phyloP scores from a whole-genome alignment of 2,329 filamentous ascomycete genomes.

The Lomentospora prolificans region DNA sequence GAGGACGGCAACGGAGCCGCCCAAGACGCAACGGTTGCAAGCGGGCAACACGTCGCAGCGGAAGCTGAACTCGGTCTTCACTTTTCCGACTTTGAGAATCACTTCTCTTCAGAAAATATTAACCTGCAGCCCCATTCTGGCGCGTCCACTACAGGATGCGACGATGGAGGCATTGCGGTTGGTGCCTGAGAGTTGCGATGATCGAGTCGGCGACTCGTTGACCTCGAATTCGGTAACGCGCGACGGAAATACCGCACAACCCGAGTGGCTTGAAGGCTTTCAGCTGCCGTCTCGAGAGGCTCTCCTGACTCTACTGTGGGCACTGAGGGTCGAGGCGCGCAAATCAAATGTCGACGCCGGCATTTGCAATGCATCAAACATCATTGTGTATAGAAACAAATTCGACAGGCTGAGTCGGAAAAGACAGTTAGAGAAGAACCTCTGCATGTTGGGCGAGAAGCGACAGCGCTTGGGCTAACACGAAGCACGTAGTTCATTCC shows the following conservation, averaged over 20 bases:
- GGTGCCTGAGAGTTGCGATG: slow-evolving; percentile 48
- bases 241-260: slow-evolving; percentile 25
- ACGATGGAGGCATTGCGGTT: slow-evolving; percentile 65
- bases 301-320: slow-evolving; percentile 38
- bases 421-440: not conserved
- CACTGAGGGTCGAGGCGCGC: slow-evolving; percentile 30
- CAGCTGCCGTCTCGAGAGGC: slow-evolving; percentile 33
- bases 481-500: not conserved
- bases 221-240: slow-evolving; percentile 25
- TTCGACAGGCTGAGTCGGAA: not conserved
- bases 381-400: not conserved
- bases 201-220: slow-evolving; percentile 30
- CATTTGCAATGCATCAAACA: not conserved
- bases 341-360: not conserved
- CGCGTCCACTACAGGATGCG: slow-evolving; percentile 65
- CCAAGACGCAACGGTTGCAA: slow-evolving; percentile 38
- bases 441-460: not conserved
- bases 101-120: slow-evolving; percentile 54
- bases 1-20: slow-evolving; percentile 36
- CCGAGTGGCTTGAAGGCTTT: slow-evolving; percentile 26
- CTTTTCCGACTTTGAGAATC: slow-evolving; percentile 49
- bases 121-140: slow-evolving; percentile 64
- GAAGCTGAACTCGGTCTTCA: slow-evolving; percentile 41
- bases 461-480: slow-evolving; percentile 1
- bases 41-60: slow-evolving; percentile 39